phyloP scores from a whole-genome alignment of 2,329 filamentous ascomycete genomes.

The Ophiostoma triangulosporum region DNA sequence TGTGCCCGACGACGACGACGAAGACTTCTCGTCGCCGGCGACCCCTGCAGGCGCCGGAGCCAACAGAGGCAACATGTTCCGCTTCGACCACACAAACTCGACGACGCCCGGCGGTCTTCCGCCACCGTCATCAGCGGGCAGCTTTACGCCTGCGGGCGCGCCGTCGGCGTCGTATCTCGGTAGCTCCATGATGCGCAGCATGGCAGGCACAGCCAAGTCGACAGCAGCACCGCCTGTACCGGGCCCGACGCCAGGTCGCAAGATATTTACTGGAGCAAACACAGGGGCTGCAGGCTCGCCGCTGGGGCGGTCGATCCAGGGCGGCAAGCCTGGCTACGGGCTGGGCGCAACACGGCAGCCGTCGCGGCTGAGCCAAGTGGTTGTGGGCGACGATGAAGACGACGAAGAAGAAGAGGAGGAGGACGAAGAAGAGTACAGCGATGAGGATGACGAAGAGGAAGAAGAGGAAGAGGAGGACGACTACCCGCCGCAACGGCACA shows the following conservation, averaged over 20 bases:
- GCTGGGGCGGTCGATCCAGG: conserved; percentile 34
- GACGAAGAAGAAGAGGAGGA: conserved; percentile 26
- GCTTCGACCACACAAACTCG: conserved; percentile 30
- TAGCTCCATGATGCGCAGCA: conserved; percentile 36
- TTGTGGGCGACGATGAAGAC: conserved; percentile 23
- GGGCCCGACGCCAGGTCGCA: conserved; percentile 6
- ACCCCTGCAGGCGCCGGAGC: conserved; percentile 8
- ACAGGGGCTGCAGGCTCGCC: conserved; percentile 19
- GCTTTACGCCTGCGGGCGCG: conserved; percentile 43
- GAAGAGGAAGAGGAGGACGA: conserved; percentile 19
- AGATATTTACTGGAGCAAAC: conserved; percentile 5
- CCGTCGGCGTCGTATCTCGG: conserved; percentile 41
- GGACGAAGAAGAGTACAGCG: conserved; percentile 26
- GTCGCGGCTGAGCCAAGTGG: conserved; percentile 38
- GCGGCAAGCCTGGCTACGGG: conserved; percentile 4
- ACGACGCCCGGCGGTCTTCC: conserved; percentile 40
- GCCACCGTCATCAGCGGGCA: conserved; percentile 38
- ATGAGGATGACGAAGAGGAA: conserved; percentile 23
- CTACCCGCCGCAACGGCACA: conserved; percentile 3
- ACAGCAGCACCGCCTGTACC: background rate
- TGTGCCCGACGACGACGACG: conserved; percentile 13
- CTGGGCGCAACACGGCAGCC: conserved; percentile 23
- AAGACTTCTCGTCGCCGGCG: conserved; percentile 10
- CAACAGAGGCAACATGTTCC: conserved; percentile 20
- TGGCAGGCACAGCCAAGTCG: conserved; percentile 10